Conservation (phyloP, 2,329 filamentous ascomycete genomes). For the Phoma sp. region DNA sequence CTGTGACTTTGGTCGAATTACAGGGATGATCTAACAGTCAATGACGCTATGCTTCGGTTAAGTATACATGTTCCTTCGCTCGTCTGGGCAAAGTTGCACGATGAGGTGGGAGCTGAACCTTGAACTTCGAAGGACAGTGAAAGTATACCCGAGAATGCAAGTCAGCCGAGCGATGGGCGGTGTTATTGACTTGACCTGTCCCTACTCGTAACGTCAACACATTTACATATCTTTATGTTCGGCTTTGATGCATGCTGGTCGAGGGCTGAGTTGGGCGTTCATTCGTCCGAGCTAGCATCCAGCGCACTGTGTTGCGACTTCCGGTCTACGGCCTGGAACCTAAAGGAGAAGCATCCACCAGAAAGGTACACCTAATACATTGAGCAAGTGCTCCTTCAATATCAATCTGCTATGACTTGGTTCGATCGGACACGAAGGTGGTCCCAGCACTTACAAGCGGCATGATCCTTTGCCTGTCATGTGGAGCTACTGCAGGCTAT, state of each 20-base stretch:
- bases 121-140: slow-evolving; percentile 10
- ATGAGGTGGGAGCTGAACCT: slow-evolving; percentile 14
- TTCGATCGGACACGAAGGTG: not conserved
- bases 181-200: slow-evolving; percentile 5
- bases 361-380: not conserved
- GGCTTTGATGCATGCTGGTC: not conserved
- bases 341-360: not conserved
- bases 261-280: slow-evolving; percentile 2
- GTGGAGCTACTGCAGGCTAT: slow-evolving; percentile 31
- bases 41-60: slow-evolving; percentile 16
- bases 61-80: slow-evolving; percentile 5
- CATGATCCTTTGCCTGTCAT: slow-evolving; percentile 17
- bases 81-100: slow-evolving; percentile 9
- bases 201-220: not conserved
- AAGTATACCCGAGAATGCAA: slow-evolving; percentile 11
- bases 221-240: slow-evolving; percentile 6
- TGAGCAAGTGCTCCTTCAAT: slow-evolving; percentile 4
- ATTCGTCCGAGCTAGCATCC: not conserved
- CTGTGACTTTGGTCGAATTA: slow-evolving; percentile 1
- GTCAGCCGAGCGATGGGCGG: slow-evolving; percentile 11
- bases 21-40: not conserved
- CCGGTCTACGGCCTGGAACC: not conserved
- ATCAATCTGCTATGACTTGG: not conserved
- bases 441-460: slow-evolving; percentile 6
- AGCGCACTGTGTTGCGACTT: not conserved